phyloP scores from a whole-genome alignment of 2,329 filamentous ascomycete species.

The Aspergillus udagawae region DNA sequence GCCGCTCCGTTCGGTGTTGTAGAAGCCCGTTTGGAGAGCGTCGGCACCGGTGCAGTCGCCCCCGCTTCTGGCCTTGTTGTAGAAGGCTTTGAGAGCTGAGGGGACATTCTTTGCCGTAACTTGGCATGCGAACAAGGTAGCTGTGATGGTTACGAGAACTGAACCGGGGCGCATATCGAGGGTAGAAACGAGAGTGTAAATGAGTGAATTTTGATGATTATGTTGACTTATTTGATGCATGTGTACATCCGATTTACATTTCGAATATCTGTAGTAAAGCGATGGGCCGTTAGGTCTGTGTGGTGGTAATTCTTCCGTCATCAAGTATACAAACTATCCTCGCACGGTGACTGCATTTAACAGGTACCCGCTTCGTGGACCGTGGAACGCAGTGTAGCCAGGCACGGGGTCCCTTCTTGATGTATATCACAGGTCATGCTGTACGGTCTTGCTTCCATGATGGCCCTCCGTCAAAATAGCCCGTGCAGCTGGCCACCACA shows the following conservation, averaged over 20 bases:
- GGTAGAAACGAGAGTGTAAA: neutral
- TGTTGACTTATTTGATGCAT: too few species aligned
- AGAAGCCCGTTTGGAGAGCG: slow-evolving; percentile 7
- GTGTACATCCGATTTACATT: too few species aligned
- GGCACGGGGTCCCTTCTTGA: too few species aligned
- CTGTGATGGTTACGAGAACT: neutral
- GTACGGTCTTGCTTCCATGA: neutral
- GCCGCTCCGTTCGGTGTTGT: slow-evolving; percentile 8
- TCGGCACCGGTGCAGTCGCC: slow-evolving; percentile 6
- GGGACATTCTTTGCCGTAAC: slow-evolving; percentile 7
- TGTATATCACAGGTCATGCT: neutral
- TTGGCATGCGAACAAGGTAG: neutral
- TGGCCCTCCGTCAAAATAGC: neutral
- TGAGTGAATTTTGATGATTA: neutral
- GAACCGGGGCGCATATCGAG: neutral
- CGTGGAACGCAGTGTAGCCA: too few species aligned
- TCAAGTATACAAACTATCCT: neutral
- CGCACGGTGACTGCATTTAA: neutral
- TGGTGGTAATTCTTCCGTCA: neutral
- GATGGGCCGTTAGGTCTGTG: too few species aligned
- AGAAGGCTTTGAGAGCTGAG: slow-evolving; percentile 11
- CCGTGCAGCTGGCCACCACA: slow-evolving; percentile 22
- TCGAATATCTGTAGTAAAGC: too few species aligned
- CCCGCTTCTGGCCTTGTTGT: slow-evolving; percentile 8
- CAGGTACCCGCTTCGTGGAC: neutral